Conservation (phyloP, 768 basidiomycete genomes). For the Mycena pura region DNA sequence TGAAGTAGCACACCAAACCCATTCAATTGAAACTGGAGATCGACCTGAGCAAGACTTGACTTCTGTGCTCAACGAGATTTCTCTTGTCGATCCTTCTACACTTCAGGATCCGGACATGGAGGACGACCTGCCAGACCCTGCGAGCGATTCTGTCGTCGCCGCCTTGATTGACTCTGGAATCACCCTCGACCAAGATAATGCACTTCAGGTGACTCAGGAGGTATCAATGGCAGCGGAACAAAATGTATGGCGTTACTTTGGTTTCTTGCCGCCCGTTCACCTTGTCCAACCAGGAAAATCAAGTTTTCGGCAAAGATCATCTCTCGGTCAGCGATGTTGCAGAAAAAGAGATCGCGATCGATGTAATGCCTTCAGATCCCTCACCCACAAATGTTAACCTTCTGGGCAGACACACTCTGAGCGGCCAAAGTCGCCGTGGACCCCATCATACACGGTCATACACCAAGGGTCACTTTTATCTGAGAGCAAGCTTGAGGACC, state of each 20-base stretch:
- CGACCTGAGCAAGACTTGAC: no score
- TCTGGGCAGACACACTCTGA: constrained; percentile 11
- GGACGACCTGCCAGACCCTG: constrained; percentile 18
- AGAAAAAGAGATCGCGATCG: not conserved
- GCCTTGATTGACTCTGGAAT: constrained; percentile 24
- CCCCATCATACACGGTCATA: constrained; percentile 34
- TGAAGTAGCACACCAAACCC: not conserved
- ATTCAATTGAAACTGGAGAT: constrained; percentile 12
- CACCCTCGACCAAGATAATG: not conserved
- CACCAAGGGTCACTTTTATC: constrained; percentile 25
- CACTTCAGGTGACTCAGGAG: not conserved
- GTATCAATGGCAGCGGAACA: not conserved
- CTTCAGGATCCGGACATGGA: constrained; percentile 26
- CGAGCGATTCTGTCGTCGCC: constrained; percentile 22
- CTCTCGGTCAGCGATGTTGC: not conserved
- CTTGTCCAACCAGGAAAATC: no score
- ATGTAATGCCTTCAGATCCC: not conserved
- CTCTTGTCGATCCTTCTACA: constrained; percentile 23
- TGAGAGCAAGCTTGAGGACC: constrained; percentile 1
- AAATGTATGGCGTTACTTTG: no score
- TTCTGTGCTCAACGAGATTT: no score
- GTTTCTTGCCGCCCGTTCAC: no score
- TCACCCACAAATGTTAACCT: not conserved
- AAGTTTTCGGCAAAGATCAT: no score
- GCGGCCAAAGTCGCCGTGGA: constrained; percentile 33